Evolutionary conservation across 2,329 filamentous ascomycete genomes (phyloP).

Genomic region (Beauveria sp.): DNA sequence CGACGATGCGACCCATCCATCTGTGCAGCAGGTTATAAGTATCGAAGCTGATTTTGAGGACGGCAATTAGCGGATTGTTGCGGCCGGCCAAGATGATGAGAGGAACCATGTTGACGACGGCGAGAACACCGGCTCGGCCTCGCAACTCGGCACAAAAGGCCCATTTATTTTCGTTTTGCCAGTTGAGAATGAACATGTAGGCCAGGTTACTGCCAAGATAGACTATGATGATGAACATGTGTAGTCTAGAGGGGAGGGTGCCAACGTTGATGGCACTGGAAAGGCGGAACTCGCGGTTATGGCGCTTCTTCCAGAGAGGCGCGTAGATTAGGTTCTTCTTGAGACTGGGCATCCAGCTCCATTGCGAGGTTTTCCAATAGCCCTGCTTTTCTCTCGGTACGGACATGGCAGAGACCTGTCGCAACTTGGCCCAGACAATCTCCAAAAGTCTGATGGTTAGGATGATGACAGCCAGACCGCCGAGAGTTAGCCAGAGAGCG

Average conservation of each 20-base stretch:
- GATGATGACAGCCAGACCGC: constrained; percentile 45
- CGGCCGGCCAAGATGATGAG: constrained; percentile 81
- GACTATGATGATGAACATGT: constrained; percentile 46
- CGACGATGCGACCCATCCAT: constrained; percentile 71
- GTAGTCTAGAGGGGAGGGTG: constrained; percentile 58
- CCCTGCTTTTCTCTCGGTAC: constrained; percentile 41
- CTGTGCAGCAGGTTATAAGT: constrained; percentile 74
- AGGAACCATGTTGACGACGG: constrained; percentile 85
- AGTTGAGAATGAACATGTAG: constrained; percentile 57
- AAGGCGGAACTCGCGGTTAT: constrained; percentile 59
- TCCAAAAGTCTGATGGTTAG: constrained; percentile 46
- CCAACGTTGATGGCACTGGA: constrained; percentile 52
- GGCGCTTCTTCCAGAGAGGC: constrained; percentile 55
- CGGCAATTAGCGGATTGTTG: constrained; percentile 81
- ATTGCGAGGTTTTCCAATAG: constrained; percentile 53
- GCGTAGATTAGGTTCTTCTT: constrained; percentile 56
- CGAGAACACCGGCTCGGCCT: constrained; percentile 75
- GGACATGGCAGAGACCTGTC: constrained; percentile 53
- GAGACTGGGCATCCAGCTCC: constrained; percentile 51
- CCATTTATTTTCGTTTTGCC: constrained; percentile 47
- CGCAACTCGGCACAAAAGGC: constrained; percentile 73
- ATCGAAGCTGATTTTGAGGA: constrained; percentile 86
- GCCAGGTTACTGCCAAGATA: constrained; percentile 54
- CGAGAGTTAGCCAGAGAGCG: constrained; percentile 53
- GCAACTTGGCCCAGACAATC: constrained; percentile 46